These are phyloP conservation scores for Pleochaeta shiraiana DNA, from an alignment of 2,329 filamentous ascomycete species.

Conservation along the genomic window DNA sequence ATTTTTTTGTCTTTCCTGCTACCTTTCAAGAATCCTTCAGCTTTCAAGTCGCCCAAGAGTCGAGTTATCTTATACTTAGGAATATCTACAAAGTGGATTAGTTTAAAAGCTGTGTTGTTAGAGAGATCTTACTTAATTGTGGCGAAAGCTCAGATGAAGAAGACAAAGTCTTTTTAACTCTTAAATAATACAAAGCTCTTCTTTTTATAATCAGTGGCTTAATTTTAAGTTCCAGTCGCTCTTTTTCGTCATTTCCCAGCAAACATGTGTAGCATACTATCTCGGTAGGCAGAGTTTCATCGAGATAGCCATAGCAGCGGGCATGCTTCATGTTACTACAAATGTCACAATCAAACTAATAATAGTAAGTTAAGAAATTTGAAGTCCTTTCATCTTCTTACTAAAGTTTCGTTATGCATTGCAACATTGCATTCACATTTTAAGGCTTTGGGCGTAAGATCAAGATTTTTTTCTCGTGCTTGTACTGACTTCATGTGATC, in stretches of 20 bases:
- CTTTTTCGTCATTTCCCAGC: slow-evolving; percentile 1
- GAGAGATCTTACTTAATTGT: slow-evolving; percentile 4
- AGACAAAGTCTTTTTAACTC: slow-evolving; percentile 3
- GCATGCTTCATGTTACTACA: slow-evolving; percentile 10
- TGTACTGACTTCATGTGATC: not conserved
- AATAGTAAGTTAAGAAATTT: not conserved
- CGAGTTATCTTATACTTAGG: not conserved
- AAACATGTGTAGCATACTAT: slow-evolving; percentile 11
- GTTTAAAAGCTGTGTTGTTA: not conserved
- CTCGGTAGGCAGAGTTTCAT: not conserved
- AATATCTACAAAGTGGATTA: not conserved
- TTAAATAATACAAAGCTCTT: slow-evolving; percentile 9
- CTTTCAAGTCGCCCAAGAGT: slow-evolving; percentile 5
- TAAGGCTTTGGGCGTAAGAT: not conserved
- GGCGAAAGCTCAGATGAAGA: slow-evolving; percentile 6
- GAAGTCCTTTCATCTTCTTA: slow-evolving; percentile 2
- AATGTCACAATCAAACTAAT: slow-evolving; percentile 10
- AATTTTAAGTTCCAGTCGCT: slow-evolving; percentile 1
- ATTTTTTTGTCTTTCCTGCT: slow-evolving; percentile 2
- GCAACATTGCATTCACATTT: slow-evolving; percentile 8
- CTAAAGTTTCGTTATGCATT: slow-evolving; percentile 6
- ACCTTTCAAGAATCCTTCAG: slow-evolving; percentile 6
- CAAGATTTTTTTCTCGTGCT: not conserved
- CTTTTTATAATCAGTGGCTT: slow-evolving; percentile 7
- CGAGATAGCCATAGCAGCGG: slow-evolving; percentile 13